Base-by-base conservation (phyloP, 2,329 filamentous ascomycete species). In the Aplosporella prunicola region DNA sequence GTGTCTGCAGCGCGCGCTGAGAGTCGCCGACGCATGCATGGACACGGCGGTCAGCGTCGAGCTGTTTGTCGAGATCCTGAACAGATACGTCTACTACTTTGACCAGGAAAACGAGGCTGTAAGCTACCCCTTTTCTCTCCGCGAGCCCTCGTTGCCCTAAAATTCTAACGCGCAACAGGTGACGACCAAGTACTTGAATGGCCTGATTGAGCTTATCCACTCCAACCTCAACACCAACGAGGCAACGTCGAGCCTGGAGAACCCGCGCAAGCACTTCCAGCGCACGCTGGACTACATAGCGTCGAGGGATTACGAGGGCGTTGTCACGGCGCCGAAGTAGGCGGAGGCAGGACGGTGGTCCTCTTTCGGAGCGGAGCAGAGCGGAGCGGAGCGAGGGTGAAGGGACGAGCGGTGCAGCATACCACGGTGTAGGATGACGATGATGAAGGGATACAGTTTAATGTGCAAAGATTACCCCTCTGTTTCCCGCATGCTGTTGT, bases 1-100 rank as follows among this genome's bases (percentile, higher is more conserved):
- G 60, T 98, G 91, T 55, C 71, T 98, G 32, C 91, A 98, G 62
- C 82, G 91, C 39, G 91, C 91, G 9, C 78, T 98, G 8, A 81
- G 93, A 23, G 93, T 98, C 18, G 93, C 91, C 2, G 91, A 98
- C 61, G 93, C 91, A 5, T 98, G 91, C 66, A 98, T 98, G 91
- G 93, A 98, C 62, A 91, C 88, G 6, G 86, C 87, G 5, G 87
- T 95, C 4, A 95, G 87, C 3, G 91, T 98, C 31, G 93, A 98
- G 63, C 73, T 98, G 32, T 98, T 98, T 62, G 89, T 98, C 40
- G 91, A 98, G 65, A 98, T 98, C 45, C 68, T 98, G 39, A 95
- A 98, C 61, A 79, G 91, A 61, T 98, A 98, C 58, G 88, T 96
- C 36, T 98, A 98, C 62, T 98, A 96, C 67, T 98, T 95, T 66